Base-by-base conservation (phyloP, 1,284 basidiomycete species). In the Trichosporon sp. region DNA sequence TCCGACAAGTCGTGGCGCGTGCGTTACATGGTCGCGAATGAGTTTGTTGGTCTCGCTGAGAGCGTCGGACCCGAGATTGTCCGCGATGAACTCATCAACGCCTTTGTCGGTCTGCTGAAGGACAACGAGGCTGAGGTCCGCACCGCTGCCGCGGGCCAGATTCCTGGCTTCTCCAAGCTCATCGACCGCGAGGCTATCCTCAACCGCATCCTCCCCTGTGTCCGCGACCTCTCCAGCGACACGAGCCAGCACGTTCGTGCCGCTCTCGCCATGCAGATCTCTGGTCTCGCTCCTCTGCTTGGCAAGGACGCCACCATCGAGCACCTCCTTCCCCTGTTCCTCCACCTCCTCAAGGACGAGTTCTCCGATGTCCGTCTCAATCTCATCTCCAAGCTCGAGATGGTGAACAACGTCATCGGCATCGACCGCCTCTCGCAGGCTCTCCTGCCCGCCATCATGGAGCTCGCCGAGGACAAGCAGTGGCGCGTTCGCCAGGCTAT, bases 401-500 rank as follows among this genome's bases (percentile, higher is more conserved):
- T 92, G 70, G 96, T 99, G 77, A 97, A 99, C 82, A 87, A 89
- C 72, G 97, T 99, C 48, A 99, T 99, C 76, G 97, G 98, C 65
- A 98, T 99, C 79, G 94, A 98, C 73, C 88, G 96, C 21, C 87
- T 99, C 65, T 96, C 95, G 4, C 95, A 98, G 80, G 97, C 94
- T 73, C 90, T 99, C 48, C 89, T 99, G 26, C 97, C 97, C 7
- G 97, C 97, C 40, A 99, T 99, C 77, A 93, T 99, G 77, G 94
- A 98, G 83, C 87, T 99, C 63, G 96, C 97, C 31, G 97, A 99
- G 85, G 97, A 99, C 87, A 99, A 99, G 85, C 98, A 98, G 77
- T 99, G 97, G 97, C 92, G 97, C 66, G 97, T 99, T 56, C 91
- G 97, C 77, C 97, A 99, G 85, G 97, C 97, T 14, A 99, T 99